These are phyloP conservation scores for Ophiostoma fasciatum DNA, from an alignment of 2,329 filamentous ascomycete genomes.

Conservation along the genomic window DNA sequence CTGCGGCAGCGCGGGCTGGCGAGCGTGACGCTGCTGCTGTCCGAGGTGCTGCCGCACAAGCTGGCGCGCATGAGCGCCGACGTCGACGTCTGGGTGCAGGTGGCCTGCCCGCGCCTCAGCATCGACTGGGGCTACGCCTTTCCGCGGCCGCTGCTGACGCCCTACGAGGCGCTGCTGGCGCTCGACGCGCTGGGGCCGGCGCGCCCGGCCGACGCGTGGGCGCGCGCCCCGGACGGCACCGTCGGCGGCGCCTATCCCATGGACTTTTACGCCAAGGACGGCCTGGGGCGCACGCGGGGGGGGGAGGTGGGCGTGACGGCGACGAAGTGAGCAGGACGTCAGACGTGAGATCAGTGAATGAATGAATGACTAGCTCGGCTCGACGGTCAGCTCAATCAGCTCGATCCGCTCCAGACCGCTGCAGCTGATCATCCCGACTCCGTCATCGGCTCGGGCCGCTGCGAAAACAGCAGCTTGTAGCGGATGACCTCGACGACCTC, in stretches of 20 bases:
- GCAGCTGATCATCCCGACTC: slow-evolving; percentile 17
- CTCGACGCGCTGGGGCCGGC: slow-evolving; percentile 59
- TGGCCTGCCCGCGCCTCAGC: slow-evolving; percentile 88
- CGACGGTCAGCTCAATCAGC: too few relatives aligned
- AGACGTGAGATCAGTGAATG: too few relatives aligned
- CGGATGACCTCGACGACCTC: slow-evolving; percentile 81
- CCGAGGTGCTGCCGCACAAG: slow-evolving; percentile 94
- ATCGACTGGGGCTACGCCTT: slow-evolving; percentile 99
- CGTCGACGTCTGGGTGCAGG: slow-evolving; percentile 96
- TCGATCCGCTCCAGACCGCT: too few relatives aligned
- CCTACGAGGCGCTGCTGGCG: slow-evolving; percentile 90
- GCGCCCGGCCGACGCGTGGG: slow-evolving; percentile 59
- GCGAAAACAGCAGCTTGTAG: slow-evolving; percentile 74
- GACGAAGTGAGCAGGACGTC: too few relatives aligned
- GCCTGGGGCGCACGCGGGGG: slow-evolving; percentile 63
- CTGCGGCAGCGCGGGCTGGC: slow-evolving; percentile 59
- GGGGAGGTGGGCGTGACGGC: not conserved
- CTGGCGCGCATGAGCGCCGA: slow-evolving; percentile 74
- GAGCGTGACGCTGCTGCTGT: slow-evolving; percentile 72
- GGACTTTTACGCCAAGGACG: slow-evolving; percentile 94
- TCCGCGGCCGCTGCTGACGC: slow-evolving; percentile 71
- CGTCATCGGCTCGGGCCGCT: slow-evolving; percentile 72
- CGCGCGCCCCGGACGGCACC: slow-evolving; percentile 29
- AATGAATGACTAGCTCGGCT: too few relatives aligned
- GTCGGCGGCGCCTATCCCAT: slow-evolving; percentile 73